A percentile compares a stretch with the other conserved stretches of the same genome.
These are phyloP conservation scores for Xerocomus brunneocitrinus DNA, from an alignment of 768 basidiomycete genomes.

Conservation along the genomic window DNA sequence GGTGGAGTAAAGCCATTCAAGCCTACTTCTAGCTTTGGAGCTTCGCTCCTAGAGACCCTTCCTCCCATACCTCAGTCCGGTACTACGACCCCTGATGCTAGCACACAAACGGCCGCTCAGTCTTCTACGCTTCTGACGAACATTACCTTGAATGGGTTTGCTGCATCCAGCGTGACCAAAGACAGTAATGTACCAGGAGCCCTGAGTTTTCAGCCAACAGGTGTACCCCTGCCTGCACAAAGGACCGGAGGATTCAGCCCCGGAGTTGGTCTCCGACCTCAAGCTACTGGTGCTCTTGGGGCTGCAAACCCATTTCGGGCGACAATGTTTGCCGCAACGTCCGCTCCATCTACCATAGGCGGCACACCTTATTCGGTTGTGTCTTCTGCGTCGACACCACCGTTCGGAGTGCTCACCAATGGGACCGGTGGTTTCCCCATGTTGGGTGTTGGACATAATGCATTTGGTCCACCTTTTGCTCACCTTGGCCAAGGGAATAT, in stretches of 20 bases:
- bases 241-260: constrained; percentile 25
- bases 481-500: constrained; percentile 20
- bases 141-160: constrained; percentile 8
- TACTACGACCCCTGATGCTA: constrained; percentile 42
- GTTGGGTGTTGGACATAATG: constrained; percentile 15
- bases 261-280: constrained; percentile 52
- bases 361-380: constrained; percentile 7
- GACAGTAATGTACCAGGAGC: constrained; percentile 23
- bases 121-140: constrained; percentile 20
- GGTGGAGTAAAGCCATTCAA: constrained; percentile 77
- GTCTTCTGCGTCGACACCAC: constrained; percentile 25
- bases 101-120: constrained; percentile 9
- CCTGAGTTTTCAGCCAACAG: constrained; percentile 35
- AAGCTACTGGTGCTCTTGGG: constrained; percentile 51
- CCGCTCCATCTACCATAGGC: constrained; percentile 11
- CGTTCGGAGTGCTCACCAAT: constrained; percentile 20
- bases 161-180: constrained; percentile 8
- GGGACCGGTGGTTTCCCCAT: constrained; percentile 1
- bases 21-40: constrained; percentile 76
- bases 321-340: constrained; percentile 47
- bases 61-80: constrained; percentile 67
- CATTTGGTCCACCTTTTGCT: constrained; percentile 23
- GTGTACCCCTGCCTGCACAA: constrained; percentile 10
- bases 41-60: constrained; percentile 64
- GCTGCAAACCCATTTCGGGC: constrained; percentile 63